Percentiles rank a stretch among this genome's conserved stretches.
phyloP scores from a whole-genome alignment of 768 basidiomycete species.

The Cyclocybe cylindracea region DNA sequence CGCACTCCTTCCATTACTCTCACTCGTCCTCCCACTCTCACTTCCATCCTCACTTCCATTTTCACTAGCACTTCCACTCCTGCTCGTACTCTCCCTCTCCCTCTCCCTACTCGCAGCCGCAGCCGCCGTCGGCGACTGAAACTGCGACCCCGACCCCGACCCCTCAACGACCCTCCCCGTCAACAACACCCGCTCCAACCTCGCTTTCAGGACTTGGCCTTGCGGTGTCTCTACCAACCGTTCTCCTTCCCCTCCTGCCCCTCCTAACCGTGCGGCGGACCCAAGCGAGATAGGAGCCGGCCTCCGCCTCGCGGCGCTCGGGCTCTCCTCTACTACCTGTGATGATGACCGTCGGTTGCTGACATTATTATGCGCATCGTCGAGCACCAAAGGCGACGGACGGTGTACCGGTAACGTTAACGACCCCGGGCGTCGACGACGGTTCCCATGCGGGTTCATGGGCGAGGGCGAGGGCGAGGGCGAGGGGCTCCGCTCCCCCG shows the following conservation, averaged over 20 bases:
- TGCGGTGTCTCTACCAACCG: slow-evolving; percentile 42
- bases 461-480: slow-evolving; percentile 15
- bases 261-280: too few relatives aligned
- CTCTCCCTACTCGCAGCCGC: slow-evolving; percentile 4
- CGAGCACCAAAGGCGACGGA: not conserved
- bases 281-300: too few relatives aligned
- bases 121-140: too few relatives aligned
- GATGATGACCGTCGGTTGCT: too few relatives aligned
- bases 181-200: slow-evolving; percentile 53
- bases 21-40: too few relatives aligned
- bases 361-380: not conserved
- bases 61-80: slow-evolving; percentile 7
- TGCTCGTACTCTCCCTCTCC: not conserved
- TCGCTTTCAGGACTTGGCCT: slow-evolving; percentile 52
- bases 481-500: slow-evolving; percentile 7
- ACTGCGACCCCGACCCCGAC: not conserved
- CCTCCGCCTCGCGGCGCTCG: too few relatives aligned
- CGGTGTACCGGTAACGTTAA: not conserved
- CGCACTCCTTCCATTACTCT: too few relatives aligned
- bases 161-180: slow-evolving; percentile 9
- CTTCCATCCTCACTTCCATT: slow-evolving; percentile 8
- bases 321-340: too few relatives aligned
- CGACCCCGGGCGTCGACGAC: slow-evolving; percentile 2
- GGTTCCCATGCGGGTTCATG: not conserved
- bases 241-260: slow-evolving; percentile 4